Conservation (phyloP, 768 basidiomycete species). For the Cystobasidium tubakii region DNA sequence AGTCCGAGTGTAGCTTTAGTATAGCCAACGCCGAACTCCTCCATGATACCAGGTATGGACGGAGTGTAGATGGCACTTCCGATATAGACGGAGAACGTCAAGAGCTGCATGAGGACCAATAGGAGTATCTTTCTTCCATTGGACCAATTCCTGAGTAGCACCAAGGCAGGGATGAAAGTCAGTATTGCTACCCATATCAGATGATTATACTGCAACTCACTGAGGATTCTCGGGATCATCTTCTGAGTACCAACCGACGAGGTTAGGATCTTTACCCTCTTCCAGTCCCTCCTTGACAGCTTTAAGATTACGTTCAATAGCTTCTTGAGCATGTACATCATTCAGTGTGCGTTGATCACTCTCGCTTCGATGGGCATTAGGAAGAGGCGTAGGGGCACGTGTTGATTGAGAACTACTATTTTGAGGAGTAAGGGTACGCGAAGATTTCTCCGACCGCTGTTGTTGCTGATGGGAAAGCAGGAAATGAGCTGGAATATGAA, state of each 20-base stretch:
- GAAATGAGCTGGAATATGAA: constrained; percentile 34
- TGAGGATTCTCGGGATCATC: constrained; percentile 42
- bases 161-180: background rate
- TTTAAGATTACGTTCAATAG: background rate
- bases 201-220: constrained; percentile 16
- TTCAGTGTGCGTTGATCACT: constrained; percentile 21
- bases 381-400: background rate
- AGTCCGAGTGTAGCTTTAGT: constrained; percentile 47
- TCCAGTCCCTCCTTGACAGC: background rate
- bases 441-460: background rate
- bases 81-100: constrained; percentile 41
- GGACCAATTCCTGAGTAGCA: constrained; percentile 44
- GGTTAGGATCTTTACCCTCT: constrained; percentile 5
- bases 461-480: constrained; percentile 25
- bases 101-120: constrained; percentile 36
- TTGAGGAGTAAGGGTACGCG: background rate
- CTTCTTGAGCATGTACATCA: constrained; percentile 23
- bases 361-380: background rate
- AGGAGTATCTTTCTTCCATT: constrained; percentile 36
- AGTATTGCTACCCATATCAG: background rate
- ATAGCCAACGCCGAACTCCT: constrained; percentile 37
- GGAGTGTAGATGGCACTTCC: constrained; percentile 34
- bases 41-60: constrained; percentile 39
- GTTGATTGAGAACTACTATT: background rate
- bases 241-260: constrained; percentile 41